Evolutionary conservation across 1,284 basidiomycete genomes (phyloP).

Genomic region (Ustilago shanxiensis): DNA sequence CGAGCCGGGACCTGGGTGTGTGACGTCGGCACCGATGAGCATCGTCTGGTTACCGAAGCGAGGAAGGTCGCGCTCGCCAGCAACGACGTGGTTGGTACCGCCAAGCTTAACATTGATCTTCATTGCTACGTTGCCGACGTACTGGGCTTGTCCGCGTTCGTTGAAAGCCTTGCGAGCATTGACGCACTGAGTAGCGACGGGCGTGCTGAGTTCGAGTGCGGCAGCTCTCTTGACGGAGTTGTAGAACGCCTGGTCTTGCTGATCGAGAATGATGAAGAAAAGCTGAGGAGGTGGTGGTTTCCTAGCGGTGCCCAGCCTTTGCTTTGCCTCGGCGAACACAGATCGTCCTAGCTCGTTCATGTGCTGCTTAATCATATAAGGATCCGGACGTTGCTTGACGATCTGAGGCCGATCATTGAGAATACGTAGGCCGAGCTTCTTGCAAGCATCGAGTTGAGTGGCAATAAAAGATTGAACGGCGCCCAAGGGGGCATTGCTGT

Average conservation of each 20-base stretch:
- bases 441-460: slow-evolving; percentile 20
- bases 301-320: not conserved
- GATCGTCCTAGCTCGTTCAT: slow-evolving; percentile 24
- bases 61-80: slow-evolving; percentile 59
- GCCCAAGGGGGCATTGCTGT: slow-evolving; percentile 15
- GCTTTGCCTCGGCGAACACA: slow-evolving; percentile 25
- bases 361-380: slow-evolving; percentile 6
- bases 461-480: slow-evolving; percentile 25
- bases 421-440: slow-evolving; percentile 42
- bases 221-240: slow-evolving; percentile 71
- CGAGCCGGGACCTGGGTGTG: slow-evolving; percentile 61
- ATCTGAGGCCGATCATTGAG: slow-evolving; percentile 19
- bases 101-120: slow-evolving; percentile 72
- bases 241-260: slow-evolving; percentile 68
- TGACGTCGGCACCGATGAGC: slow-evolving; percentile 71
- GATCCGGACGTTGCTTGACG: slow-evolving; percentile 3
- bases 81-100: slow-evolving; percentile 70
- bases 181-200: slow-evolving; percentile 69
- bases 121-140: slow-evolving; percentile 71
- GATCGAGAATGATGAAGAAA: slow-evolving; percentile 52
- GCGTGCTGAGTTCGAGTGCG: slow-evolving; percentile 66
- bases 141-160: slow-evolving; percentile 70
- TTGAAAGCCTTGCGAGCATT: slow-evolving; percentile 54
- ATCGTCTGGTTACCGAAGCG: slow-evolving; percentile 67
- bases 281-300: slow-evolving; percentile 51